Evolutionary conservation across 345 rosid species (phyloP).

Genomic region (Salix dunnii): DNA sequence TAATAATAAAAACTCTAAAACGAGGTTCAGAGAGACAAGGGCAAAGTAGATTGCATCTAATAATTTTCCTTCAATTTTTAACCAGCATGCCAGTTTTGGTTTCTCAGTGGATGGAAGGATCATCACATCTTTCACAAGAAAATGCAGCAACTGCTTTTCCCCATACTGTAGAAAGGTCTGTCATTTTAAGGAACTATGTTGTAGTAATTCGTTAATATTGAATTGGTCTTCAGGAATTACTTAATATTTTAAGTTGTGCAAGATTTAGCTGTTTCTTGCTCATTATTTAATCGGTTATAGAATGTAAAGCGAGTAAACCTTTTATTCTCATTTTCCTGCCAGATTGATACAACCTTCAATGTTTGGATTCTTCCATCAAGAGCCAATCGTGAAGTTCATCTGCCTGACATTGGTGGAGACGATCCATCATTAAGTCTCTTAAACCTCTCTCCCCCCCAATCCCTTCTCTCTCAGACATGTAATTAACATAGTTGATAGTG

Average conservation of each 20-base stretch:
- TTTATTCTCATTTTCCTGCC: constrained; percentile 1
- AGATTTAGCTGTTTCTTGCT: too few relatives aligned
- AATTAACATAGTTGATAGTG: constrained; percentile 7
- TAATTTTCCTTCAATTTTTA: background rate
- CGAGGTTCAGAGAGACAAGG: background rate
- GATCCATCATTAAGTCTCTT: constrained; percentile 66
- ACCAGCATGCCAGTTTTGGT: constrained; percentile 89
- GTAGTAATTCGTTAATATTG: background rate
- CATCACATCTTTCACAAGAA: constrained; percentile 51
- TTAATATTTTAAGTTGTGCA: background rate
- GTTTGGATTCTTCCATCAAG: constrained; percentile 72
- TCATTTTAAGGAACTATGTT: background rate
- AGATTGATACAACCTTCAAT: constrained; percentile 71
- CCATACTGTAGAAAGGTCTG: constrained; percentile 59
- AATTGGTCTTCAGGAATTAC: background rate
- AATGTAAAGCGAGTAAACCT: background rate
- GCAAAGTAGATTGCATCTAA: background rate
- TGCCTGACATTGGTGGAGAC: constrained; percentile 72
- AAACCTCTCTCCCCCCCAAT: background rate
- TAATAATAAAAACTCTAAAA: too few relatives aligned
- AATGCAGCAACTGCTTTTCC: constrained; percentile 65
- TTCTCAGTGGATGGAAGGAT: constrained; percentile 81
- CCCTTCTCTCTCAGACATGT: background rate
- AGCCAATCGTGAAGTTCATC: constrained; percentile 23
- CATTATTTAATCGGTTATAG: too few relatives aligned